Evolutionary conservation across 192 early-diverging fungal species (phyloP).

Genomic region (Gaertneriomyces semiglobifer): DNA sequence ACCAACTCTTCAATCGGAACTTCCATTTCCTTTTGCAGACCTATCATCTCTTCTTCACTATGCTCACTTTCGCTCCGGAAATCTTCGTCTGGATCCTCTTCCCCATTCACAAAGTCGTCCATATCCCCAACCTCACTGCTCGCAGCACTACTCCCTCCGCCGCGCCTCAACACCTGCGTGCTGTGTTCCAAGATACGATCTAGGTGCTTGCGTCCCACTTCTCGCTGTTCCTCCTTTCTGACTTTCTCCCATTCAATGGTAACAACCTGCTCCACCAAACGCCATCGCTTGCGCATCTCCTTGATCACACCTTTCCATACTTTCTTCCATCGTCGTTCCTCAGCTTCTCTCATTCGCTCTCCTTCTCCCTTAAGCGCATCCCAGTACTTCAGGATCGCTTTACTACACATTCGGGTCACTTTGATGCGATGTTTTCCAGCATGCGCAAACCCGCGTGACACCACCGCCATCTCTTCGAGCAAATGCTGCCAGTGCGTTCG

Average conservation of each 20-base stretch:
- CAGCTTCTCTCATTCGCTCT: conserved; percentile 45
- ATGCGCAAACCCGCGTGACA: conserved; percentile 14
- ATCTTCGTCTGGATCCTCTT: conserved; percentile 1
- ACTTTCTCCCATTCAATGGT: conserved; percentile 52
- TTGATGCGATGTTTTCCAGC: conserved; percentile 47
- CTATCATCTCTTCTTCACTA: conserved; percentile 36
- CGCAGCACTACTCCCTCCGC: background rate
- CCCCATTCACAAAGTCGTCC: conserved; percentile 4
- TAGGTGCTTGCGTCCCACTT: conserved; percentile 63
- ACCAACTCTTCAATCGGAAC: conserved; percentile 31
- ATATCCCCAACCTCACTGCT: background rate
- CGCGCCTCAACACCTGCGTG: conserved; percentile 51
- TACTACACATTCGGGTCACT: conserved; percentile 15
- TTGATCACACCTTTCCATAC: conserved; percentile 58
- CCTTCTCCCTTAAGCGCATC: conserved; percentile 53
- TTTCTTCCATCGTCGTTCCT: conserved; percentile 45
- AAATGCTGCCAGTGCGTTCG: conserved; percentile 37
- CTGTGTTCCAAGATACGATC: conserved; percentile 72
- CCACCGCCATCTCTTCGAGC: conserved; percentile 44
- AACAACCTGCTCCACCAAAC: conserved; percentile 25
- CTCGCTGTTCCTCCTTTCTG: conserved; percentile 55
- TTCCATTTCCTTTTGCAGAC: conserved; percentile 61
- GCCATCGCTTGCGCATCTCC: conserved; percentile 70
- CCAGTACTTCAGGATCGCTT: conserved; percentile 53
- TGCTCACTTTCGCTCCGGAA: conserved; percentile 20